phyloP scores from a whole-genome alignment of 768 basidiomycete species.

The Albatrellus ellisii region DNA sequence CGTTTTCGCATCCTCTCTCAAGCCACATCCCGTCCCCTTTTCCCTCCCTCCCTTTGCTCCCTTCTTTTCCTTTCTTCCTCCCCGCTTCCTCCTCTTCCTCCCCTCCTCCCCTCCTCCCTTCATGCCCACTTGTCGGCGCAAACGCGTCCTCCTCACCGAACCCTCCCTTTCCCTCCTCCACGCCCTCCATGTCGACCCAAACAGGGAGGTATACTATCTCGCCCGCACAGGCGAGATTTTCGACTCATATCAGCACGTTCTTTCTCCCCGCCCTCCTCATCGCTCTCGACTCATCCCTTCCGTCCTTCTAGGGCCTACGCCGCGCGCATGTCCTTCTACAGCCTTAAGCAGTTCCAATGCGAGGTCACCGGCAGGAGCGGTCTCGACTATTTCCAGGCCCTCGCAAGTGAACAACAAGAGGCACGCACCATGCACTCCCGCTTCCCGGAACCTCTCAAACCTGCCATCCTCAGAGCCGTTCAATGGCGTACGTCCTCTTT shows the following conservation, averaged over 20 bases:
- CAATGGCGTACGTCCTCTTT: conserved; percentile 81
- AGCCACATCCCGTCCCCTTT: conserved; percentile 4
- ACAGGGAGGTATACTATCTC: conserved; percentile 81
- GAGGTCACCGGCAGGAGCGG: conserved; percentile 93
- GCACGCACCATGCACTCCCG: conserved; percentile 79
- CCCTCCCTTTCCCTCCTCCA: conserved; percentile 60
- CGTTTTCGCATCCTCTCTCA: conserved; percentile 1
- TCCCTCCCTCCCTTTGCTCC: conserved; percentile 5
- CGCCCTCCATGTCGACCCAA: conserved; percentile 47
- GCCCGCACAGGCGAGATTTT: conserved; percentile 96
- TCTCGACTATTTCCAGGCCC: conserved; percentile 88
- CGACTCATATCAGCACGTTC: conserved; percentile 83
- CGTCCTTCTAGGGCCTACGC: conserved; percentile 50
- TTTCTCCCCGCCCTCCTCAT: conserved; percentile 16
- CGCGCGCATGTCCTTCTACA: conserved; percentile 89
- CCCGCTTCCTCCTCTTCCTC: conserved; percentile 13
- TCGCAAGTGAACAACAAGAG: conserved; percentile 85
- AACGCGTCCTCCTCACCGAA: conserved; percentile 81
- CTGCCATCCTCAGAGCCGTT: conserved; percentile 79
- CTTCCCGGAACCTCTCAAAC: conserved; percentile 89
- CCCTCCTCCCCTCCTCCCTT: conserved; percentile 13
- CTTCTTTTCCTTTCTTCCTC: conserved; percentile 13
- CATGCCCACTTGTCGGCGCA: conserved; percentile 85
- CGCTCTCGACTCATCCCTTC: conserved; percentile 13
- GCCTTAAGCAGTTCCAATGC: conserved; percentile 89